phyloP scores from a whole-genome alignment of 805 yeast species.

The Lachancea thermotolerans region DNA sequence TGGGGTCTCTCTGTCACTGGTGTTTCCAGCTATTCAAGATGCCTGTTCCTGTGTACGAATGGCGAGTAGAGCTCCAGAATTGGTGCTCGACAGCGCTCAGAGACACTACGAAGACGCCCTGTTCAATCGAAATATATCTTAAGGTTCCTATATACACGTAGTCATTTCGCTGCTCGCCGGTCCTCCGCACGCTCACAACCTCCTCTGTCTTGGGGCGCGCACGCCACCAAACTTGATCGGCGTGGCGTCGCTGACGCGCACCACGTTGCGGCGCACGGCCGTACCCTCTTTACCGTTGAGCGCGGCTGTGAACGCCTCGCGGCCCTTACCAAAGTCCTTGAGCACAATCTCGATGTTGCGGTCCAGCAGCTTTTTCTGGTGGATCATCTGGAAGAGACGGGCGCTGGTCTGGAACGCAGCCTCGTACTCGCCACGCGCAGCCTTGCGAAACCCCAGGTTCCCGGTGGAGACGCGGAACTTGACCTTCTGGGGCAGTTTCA shows the following conservation, averaged over 20 bases:
- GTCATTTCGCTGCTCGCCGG: background rate
- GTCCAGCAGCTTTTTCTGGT: slow-evolving; percentile 49
- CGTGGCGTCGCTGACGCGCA: slow-evolving; percentile 71
- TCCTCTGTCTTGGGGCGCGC: slow-evolving; percentile 74
- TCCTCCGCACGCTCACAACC: slow-evolving; percentile 38
- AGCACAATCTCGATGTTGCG: slow-evolving; percentile 69
- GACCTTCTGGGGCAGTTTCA: slow-evolving; percentile 73
- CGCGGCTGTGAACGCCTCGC: slow-evolving; percentile 79
- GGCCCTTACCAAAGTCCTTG: slow-evolving; percentile 81
- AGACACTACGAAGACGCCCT: no score
- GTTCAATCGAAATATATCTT: no score
- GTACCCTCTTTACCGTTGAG: slow-evolving; percentile 85
- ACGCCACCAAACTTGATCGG: slow-evolving; percentile 89
- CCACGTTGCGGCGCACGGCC: slow-evolving; percentile 55
- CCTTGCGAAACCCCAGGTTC: slow-evolving; percentile 78
- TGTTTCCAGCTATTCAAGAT: no score
- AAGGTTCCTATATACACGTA: background rate
- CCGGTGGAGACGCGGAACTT: slow-evolving; percentile 71
- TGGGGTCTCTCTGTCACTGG: no score
- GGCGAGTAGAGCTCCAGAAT: no score
- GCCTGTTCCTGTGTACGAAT: no score
- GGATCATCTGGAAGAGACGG: slow-evolving; percentile 63
- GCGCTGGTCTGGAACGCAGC: slow-evolving; percentile 83
- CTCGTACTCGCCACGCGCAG: slow-evolving; percentile 88
- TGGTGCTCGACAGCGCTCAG: no score